Evolutionary conservation across 2,329 filamentous ascomycete genomes (phyloP).

Genomic region (Fusarium nisikadoi): DNA sequence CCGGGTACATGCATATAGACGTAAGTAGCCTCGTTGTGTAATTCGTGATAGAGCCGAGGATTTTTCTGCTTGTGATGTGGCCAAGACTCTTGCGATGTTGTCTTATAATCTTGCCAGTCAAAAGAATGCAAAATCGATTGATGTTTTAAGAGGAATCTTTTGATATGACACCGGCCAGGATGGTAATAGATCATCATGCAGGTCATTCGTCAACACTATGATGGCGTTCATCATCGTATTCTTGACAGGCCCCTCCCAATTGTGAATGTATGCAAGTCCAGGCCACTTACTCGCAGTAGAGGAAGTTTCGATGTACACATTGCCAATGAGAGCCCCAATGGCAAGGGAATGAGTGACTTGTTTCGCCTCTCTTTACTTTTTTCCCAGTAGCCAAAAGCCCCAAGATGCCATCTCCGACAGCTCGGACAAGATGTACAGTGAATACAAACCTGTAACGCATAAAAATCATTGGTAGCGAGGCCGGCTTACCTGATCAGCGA

Average conservation of each 20-base stretch:
- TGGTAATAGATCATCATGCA: background rate
- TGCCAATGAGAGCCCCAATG: constrained; percentile 16
- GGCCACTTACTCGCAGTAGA: constrained; percentile 18
- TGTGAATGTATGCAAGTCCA: background rate
- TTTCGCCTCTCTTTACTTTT: constrained; percentile 18
- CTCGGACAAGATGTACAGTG: constrained; percentile 15
- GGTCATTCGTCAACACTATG: constrained; percentile 9
- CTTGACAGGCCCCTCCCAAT: constrained; percentile 8
- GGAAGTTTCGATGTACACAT: constrained; percentile 20
- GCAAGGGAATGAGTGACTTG: constrained; percentile 11
- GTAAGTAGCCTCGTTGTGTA: constrained; percentile 12
- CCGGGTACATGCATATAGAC: constrained; percentile 14
- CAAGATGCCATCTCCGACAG: constrained; percentile 23
- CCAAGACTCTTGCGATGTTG: constrained; percentile 7
- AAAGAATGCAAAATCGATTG: constrained; percentile 12
- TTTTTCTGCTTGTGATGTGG: constrained; percentile 13
- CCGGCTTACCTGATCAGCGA: constrained; percentile 36
- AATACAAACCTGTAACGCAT: constrained; percentile 5
- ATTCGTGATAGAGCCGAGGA: background rate
- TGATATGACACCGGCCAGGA: background rate
- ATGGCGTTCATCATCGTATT: constrained; percentile 21
- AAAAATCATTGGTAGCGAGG: background rate
- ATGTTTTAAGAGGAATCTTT: background rate
- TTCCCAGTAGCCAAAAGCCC: background rate
- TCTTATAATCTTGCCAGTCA: constrained; percentile 6